A percentile compares a stretch with the other conserved stretches of the same genome.
Evolutionary conservation across 306 rosid species (phyloP).

Genomic region (Morella rubra): DNA sequence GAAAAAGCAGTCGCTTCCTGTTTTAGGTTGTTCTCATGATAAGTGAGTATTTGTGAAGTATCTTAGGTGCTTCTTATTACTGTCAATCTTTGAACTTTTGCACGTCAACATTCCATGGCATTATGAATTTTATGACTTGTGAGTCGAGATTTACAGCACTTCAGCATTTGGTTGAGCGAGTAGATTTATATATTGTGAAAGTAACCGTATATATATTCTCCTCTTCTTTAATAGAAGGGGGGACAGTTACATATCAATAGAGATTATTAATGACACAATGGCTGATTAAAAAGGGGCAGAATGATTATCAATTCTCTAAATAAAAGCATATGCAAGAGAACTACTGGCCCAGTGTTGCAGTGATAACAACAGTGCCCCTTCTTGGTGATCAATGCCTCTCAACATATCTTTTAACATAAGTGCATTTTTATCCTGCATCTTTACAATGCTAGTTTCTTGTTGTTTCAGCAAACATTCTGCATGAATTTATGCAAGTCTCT

Average conservation of each 20-base stretch:
- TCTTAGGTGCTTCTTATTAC: not conserved
- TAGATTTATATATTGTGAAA: not conserved
- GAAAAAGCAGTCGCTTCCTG: not conserved
- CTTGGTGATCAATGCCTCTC: not conserved
- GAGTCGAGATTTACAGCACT: not conserved
- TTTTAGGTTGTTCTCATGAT: not conserved
- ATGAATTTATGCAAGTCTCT: not conserved
- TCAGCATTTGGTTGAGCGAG: not conserved
- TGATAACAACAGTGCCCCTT: no score
- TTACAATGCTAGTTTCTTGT: slow-evolving; percentile 1
- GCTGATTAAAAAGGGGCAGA: no score
- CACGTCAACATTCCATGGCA: not conserved
- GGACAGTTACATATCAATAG: no score
- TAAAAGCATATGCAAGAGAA: no score
- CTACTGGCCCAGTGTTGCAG: no score
- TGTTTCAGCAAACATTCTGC: not conserved
- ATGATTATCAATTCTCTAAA: no score
- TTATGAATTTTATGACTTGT: not conserved
- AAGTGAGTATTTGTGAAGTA: not conserved
- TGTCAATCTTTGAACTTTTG: not conserved
- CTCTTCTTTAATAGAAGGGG: not conserved
- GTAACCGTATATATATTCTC: not conserved
- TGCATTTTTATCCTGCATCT: not conserved
- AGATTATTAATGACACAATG: no score
- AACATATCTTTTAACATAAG: not conserved